Conservation (phyloP, 495 filamentous ascomycete species). For the Penicillium daleae region DNA sequence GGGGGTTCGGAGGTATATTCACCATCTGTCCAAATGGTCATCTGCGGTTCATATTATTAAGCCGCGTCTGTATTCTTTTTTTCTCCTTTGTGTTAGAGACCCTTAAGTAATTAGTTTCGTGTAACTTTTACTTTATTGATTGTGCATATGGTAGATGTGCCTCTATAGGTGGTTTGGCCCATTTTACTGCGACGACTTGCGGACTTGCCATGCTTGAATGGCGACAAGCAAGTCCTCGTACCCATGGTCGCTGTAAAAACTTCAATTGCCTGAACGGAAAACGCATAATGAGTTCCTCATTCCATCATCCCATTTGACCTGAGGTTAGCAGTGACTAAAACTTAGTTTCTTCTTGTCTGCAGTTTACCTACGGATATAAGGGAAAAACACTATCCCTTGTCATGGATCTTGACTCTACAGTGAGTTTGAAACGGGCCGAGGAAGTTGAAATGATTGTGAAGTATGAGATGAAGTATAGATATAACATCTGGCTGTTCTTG, state of each 20-base stretch:
- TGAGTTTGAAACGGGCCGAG: too few species aligned
- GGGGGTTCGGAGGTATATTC: conserved; percentile 30
- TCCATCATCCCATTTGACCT: too few species aligned
- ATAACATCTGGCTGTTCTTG: too few species aligned
- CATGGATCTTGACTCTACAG: too few species aligned
- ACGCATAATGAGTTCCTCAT: too few species aligned
- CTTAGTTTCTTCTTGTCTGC: background rate
- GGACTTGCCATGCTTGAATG: background rate
- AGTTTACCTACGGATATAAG: too few species aligned
- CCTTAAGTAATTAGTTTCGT: conserved; percentile 40
- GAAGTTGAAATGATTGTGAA: too few species aligned
- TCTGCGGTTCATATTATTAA: conserved; percentile 28
- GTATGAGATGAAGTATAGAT: too few species aligned
- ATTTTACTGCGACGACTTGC: background rate
- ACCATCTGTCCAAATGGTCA: conserved; percentile 27
- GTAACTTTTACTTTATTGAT: conserved; percentile 29
- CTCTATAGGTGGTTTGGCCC: background rate
- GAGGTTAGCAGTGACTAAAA: too few species aligned
- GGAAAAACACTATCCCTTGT: too few species aligned
- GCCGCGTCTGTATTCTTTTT: conserved; percentile 38
- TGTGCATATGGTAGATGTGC: conserved; percentile 12
- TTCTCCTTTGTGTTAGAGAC: conserved; percentile 42
- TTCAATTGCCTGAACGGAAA: background rate
- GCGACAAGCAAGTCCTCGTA: background rate
- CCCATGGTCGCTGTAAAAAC: background rate